Evolutionary conservation across 2,329 filamentous ascomycete species (phyloP).

Genomic region (Monosporascus sp.): DNA sequence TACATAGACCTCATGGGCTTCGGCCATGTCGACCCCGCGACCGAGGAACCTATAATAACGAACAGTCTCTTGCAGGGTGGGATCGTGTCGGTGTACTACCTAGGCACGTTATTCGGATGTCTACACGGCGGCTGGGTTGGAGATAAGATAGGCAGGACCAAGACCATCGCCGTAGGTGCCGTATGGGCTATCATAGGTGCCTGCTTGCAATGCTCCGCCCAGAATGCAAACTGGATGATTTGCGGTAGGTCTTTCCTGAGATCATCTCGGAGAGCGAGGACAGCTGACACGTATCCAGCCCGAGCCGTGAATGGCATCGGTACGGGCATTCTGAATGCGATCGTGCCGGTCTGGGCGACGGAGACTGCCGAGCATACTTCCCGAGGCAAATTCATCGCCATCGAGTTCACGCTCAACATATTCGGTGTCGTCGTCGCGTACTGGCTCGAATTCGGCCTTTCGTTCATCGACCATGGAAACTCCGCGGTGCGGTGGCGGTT

Average conservation of each 20-base stretch:
- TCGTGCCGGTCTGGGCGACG: slow-evolving; percentile 66
- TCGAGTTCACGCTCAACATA: slow-evolving; percentile 70
- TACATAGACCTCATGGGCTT: slow-evolving; percentile 62
- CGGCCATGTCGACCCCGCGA: slow-evolving; percentile 49
- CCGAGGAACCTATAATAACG: slow-evolving; percentile 46
- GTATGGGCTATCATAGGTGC: slow-evolving; percentile 57
- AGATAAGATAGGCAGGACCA: slow-evolving; percentile 57
- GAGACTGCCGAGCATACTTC: slow-evolving; percentile 64
- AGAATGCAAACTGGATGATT: slow-evolving; percentile 66
- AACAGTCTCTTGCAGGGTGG: slow-evolving; percentile 57
- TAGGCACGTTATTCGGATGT: slow-evolving; percentile 58
- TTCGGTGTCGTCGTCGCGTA: slow-evolving; percentile 62
- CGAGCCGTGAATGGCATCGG: slow-evolving; percentile 59
- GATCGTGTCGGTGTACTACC: slow-evolving; percentile 51
- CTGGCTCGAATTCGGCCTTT: slow-evolving; percentile 55
- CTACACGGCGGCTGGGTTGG: slow-evolving; percentile 59
- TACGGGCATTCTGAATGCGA: slow-evolving; percentile 64
- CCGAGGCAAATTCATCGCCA: slow-evolving; percentile 63
- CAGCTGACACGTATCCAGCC: slow-evolving; percentile 28
- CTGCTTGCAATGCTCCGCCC: slow-evolving; percentile 57
- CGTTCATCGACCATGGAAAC: slow-evolving; percentile 52
- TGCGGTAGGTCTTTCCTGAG: slow-evolving; percentile 40
- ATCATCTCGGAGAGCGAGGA: background rate
- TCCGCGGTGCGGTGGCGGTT: slow-evolving; percentile 62
- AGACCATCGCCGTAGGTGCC: slow-evolving; percentile 55